These are phyloP conservation scores for Ophiocordyceps robertsii DNA, from an alignment of 2,329 filamentous ascomycete species.

Conservation along the genomic window DNA sequence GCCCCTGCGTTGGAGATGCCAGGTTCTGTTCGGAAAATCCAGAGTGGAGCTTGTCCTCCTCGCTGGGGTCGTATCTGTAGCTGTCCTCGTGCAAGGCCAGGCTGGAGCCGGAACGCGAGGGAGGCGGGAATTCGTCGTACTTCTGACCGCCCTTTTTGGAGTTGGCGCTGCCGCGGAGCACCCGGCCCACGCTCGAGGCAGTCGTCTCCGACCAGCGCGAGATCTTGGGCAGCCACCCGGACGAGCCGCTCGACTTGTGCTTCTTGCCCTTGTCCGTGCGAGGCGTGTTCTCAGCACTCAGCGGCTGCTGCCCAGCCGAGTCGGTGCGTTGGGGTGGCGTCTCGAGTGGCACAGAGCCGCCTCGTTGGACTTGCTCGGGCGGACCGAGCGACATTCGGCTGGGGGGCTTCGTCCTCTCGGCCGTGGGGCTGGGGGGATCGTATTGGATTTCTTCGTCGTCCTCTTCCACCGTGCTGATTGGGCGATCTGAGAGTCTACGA, in stretches of 20 bases:
- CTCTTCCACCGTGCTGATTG: slow-evolving; percentile 83
- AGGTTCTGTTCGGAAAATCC: slow-evolving; percentile 43
- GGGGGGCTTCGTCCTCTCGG: slow-evolving; percentile 28
- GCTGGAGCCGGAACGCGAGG: slow-evolving; percentile 70
- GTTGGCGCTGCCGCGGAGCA: slow-evolving; percentile 54
- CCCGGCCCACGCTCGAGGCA: slow-evolving; percentile 70
- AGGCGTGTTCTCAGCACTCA: slow-evolving; percentile 71
- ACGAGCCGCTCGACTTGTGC: slow-evolving; percentile 75
- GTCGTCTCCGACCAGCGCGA: slow-evolving; percentile 98
- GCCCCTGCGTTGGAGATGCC: slow-evolving; percentile 9
- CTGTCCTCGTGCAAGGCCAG: slow-evolving; percentile 49
- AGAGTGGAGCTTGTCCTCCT: slow-evolving; percentile 45
- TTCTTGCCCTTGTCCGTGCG: slow-evolving; percentile 64
- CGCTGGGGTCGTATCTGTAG: slow-evolving; percentile 39
- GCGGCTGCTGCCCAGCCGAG: slow-evolving; percentile 22
- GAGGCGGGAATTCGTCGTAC: slow-evolving; percentile 41
- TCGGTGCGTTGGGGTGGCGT: slow-evolving; percentile 43
- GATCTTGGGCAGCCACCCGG: slow-evolving; percentile 74
- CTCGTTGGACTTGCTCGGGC: slow-evolving; percentile 25
- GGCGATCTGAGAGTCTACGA: slow-evolving; percentile 55
- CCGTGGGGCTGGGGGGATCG: slow-evolving; percentile 31
- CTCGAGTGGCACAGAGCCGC: slow-evolving; percentile 38
- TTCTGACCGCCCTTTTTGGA: slow-evolving; percentile 39
- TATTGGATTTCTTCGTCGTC: slow-evolving; percentile 60
- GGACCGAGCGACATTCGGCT: slow-evolving; percentile 48